Evolutionary conservation across 2,329 filamentous ascomycete species (phyloP).

Genomic region (Hypomyces rosellus): DNA sequence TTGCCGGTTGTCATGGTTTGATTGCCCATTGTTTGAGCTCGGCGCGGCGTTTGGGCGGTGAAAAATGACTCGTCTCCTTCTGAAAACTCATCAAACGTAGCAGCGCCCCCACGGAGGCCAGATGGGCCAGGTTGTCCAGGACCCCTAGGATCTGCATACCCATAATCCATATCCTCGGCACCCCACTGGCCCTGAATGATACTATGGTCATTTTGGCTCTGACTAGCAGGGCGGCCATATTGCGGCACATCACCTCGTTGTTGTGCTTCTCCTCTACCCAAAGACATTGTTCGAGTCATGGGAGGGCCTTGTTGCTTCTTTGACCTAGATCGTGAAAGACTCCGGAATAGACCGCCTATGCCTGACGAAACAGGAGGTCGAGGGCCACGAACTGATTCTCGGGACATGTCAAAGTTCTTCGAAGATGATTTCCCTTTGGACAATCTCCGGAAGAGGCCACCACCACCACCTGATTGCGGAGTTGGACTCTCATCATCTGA

Average conservation of each 20-base stretch:
- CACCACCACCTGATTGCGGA: constrained; percentile 28
- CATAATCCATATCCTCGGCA: constrained; percentile 36
- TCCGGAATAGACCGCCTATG: constrained; percentile 39
- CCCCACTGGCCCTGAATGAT: constrained; percentile 52
- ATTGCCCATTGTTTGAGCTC: constrained; percentile 25
- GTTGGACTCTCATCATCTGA: constrained; percentile 40
- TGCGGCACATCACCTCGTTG: constrained; percentile 15
- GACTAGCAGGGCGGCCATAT: constrained; percentile 35
- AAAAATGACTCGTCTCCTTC: constrained; percentile 55
- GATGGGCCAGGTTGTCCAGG: constrained; percentile 18
- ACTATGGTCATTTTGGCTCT: constrained; percentile 39
- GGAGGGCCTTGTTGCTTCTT: constrained; percentile 31
- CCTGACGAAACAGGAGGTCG: constrained; percentile 44
- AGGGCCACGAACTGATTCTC: constrained; percentile 34
- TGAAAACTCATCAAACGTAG: constrained; percentile 43
- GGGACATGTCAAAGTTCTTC: constrained; percentile 29
- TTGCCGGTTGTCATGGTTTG: constrained; percentile 16
- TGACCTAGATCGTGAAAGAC: constrained; percentile 32
- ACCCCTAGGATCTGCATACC: constrained; percentile 18
- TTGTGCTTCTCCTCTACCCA: constrained; percentile 48
- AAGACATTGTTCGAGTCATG: constrained; percentile 54
- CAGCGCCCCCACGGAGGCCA: constrained; percentile 36
- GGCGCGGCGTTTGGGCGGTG: constrained; percentile 33
- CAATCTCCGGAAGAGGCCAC: constrained; percentile 40
- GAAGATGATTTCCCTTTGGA: constrained; percentile 28